Conservation (phyloP, 2,329 filamentous ascomycete species). For the Diaporthe eres region DNA sequence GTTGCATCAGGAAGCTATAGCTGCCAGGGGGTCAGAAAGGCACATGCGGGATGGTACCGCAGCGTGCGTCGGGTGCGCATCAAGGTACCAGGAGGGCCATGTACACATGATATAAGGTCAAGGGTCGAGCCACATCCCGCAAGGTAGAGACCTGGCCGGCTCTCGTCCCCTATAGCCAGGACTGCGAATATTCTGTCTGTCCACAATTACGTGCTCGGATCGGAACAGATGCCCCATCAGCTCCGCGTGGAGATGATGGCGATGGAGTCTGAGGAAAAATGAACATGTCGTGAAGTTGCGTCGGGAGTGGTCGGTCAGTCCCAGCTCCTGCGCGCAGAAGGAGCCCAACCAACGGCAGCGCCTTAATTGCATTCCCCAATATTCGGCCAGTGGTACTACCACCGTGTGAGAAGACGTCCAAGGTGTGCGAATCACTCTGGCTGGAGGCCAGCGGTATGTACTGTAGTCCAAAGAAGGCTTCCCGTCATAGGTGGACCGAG, state of each 20-base stretch:
- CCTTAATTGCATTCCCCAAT: slow-evolving; percentile 38
- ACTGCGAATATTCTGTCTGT: slow-evolving; percentile 19
- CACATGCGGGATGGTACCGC: slow-evolving; percentile 37
- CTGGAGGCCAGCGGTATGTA: slow-evolving; percentile 16
- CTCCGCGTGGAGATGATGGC: slow-evolving; percentile 22
- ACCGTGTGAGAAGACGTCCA: slow-evolving; percentile 39
- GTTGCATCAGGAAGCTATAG: slow-evolving; percentile 36
- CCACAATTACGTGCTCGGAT: slow-evolving; percentile 37
- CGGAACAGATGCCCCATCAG: slow-evolving; percentile 30
- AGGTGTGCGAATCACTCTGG: slow-evolving; percentile 39
- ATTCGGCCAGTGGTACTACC: slow-evolving; percentile 38
- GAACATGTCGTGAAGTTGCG: slow-evolving; percentile 17
- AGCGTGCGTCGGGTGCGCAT: slow-evolving; percentile 32
- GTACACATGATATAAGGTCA: slow-evolving; percentile 30
- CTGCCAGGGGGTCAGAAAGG: slow-evolving; percentile 24
- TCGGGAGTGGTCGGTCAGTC: slow-evolving; percentile 25
- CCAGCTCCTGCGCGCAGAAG: slow-evolving; percentile 16
- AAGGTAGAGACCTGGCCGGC: slow-evolving; percentile 14
- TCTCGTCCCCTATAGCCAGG: slow-evolving; percentile 24
- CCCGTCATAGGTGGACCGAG: slow-evolving; percentile 38
- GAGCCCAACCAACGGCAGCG: slow-evolving; percentile 35
- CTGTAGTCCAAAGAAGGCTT: slow-evolving; percentile 38
- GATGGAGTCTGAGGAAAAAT: slow-evolving; percentile 11
- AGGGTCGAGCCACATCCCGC: slow-evolving; percentile 28
- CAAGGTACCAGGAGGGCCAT: slow-evolving; percentile 33